Evolutionary conservation across 768 basidiomycete species (phyloP).

Genomic region (Phylloporus scabripes): DNA sequence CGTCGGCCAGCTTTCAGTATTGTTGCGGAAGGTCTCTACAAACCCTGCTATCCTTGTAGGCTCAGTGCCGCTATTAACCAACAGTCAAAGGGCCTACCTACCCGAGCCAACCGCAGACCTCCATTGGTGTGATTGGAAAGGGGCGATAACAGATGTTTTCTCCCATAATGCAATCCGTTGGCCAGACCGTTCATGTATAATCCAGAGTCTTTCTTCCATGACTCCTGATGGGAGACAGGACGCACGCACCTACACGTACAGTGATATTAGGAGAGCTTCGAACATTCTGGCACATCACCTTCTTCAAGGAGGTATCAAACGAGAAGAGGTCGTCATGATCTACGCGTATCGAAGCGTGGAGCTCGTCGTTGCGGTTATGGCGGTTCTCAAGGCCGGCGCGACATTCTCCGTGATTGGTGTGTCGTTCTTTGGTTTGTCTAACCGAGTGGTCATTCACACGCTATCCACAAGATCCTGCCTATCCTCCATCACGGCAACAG

Average conservation of each 20-base stretch:
- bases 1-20: constrained; percentile 77
- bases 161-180: constrained; percentile 73
- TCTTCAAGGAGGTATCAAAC: constrained; percentile 74
- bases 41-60: constrained; percentile 70
- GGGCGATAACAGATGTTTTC: constrained; percentile 94
- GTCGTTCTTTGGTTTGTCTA: constrained; percentile 21
- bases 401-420: constrained; percentile 95
- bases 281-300: constrained; percentile 91
- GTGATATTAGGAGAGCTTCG: constrained; percentile 73
- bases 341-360: constrained; percentile 96
- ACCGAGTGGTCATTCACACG: neutral
- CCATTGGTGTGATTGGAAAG: constrained; percentile 97
- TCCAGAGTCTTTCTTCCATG: constrained; percentile 60
- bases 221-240: constrained; percentile 41
- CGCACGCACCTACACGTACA: constrained; percentile 66
- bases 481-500: constrained; percentile 88
- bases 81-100: constrained; percentile 59
- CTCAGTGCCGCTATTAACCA: constrained; percentile 73
- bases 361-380: constrained; percentile 95
- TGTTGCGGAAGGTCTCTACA: constrained; percentile 65
- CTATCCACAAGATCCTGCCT: constrained; percentile 74
- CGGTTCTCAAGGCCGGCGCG: constrained; percentile 90
- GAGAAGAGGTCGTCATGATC: constrained; percentile 97
- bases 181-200: constrained; percentile 83
- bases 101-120: constrained; percentile 85